Conservation (phyloP, 169 alveolate species). For the Plasmodium berghei region DNA sequence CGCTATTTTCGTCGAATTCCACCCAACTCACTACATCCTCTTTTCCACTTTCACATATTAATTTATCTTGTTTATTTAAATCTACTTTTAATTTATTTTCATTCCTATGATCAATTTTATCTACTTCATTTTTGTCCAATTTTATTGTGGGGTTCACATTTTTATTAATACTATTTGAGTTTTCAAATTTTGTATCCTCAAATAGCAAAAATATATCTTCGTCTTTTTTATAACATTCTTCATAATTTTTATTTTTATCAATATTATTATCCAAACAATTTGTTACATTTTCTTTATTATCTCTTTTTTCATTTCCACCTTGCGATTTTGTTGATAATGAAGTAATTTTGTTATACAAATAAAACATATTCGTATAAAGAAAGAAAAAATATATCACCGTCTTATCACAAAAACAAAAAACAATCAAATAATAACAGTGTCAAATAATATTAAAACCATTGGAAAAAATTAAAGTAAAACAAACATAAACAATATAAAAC, state of each 20-base stretch:
- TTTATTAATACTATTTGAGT: not conserved
- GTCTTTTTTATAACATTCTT: slow-evolving; percentile 9
- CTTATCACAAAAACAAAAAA: too few species aligned
- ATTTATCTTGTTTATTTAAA: not conserved
- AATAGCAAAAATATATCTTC: slow-evolving; percentile 30
- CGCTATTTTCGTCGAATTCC: not conserved
- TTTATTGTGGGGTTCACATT: not conserved
- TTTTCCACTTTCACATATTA: not conserved
- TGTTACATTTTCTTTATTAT: not conserved
- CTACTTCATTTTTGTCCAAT: not conserved
- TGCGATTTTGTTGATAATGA: slow-evolving; percentile 6
- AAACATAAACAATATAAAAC: too few species aligned
- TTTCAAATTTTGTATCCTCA: slow-evolving; percentile 14
- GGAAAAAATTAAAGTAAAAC: too few species aligned
- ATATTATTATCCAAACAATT: slow-evolving; percentile 1
- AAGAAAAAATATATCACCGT: too few species aligned
- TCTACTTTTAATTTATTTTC: not conserved
- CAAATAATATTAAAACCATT: too few species aligned
- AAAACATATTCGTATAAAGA: slow-evolving; percentile 20
- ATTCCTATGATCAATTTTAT: not conserved
- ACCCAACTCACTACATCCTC: not conserved
- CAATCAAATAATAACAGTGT: too few species aligned
- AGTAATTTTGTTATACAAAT: slow-evolving; percentile 33
- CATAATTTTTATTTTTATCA: slow-evolving; percentile 7
- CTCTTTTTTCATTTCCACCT: slow-evolving; percentile 4